Conservation (phyloP, 2,329 filamentous ascomycete genomes). For the Fusarium setosum region DNA sequence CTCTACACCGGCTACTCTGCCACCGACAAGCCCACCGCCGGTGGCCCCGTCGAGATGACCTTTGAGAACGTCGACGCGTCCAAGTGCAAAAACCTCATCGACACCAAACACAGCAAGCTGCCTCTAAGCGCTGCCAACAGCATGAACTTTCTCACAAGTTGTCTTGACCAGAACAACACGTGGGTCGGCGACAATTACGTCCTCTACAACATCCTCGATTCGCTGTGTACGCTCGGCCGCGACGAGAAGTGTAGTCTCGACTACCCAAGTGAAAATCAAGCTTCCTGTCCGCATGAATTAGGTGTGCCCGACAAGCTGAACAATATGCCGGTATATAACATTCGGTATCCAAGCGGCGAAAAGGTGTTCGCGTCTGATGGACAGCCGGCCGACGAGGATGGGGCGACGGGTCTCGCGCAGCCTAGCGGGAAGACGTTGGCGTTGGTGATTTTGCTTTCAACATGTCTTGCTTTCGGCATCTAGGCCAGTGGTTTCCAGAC, state of each 20-base stretch:
- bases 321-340: constrained; percentile 57
- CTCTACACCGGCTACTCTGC: constrained; percentile 62
- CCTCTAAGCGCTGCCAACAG: constrained; percentile 61
- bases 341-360: constrained; percentile 58
- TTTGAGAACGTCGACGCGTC: constrained; percentile 56
- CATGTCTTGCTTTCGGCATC: constrained; percentile 18
- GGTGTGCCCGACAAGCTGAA: constrained; percentile 51
- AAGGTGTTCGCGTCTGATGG: constrained; percentile 50
- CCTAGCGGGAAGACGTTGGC: constrained; percentile 20
- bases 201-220: constrained; percentile 63
- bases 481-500: neutral
- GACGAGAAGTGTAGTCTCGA: constrained; percentile 60
- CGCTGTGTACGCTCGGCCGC: constrained; percentile 57
- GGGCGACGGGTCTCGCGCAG: neutral
- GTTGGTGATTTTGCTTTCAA: constrained; percentile 25
- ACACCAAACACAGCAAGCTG: constrained; percentile 52
- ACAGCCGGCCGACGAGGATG: constrained; percentile 13
- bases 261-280: constrained; percentile 57
- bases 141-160: constrained; percentile 64
- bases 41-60: constrained; percentile 61
- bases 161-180: constrained; percentile 52
- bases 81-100: constrained; percentile 61
- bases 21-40: constrained; percentile 55
- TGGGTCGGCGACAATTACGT: constrained; percentile 62
- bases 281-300: constrained; percentile 55